Evolutionary conservation across 225 moss, liverwort and hornwort species (phyloP).

Genomic region (Polytrichum commune): DNA sequence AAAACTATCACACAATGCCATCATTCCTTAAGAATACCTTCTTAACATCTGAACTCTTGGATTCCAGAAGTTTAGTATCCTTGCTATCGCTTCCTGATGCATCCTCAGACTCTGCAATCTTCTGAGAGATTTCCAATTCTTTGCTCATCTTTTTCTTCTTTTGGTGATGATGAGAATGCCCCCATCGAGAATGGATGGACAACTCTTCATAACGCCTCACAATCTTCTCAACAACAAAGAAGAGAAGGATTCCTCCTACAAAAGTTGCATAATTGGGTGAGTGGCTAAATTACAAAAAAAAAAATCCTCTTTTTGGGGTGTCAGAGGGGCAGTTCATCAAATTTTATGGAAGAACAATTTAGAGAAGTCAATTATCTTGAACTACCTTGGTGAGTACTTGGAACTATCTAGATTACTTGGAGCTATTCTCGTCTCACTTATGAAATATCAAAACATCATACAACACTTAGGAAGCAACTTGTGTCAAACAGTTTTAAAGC

Average conservation of each 20-base stretch:
- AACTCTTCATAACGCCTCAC: conserved; percentile 79
- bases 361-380: too few relatives aligned
- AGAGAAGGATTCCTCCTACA: conserved; percentile 81
- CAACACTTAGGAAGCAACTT: not conserved
- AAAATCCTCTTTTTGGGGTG: too few relatives aligned
- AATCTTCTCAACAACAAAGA: conserved; percentile 90
- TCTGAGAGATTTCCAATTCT: conserved; percentile 27
- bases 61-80: conserved; percentile 33
- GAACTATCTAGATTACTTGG: too few relatives aligned
- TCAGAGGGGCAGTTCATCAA: too few relatives aligned
- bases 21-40: conserved; percentile 19
- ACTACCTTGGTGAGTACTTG: too few relatives aligned
- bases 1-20: too few relatives aligned
- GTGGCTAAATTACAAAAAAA: too few relatives aligned
- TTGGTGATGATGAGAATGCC: conserved; percentile 64
- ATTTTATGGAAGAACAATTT: too few relatives aligned
- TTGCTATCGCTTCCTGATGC: conserved; percentile 25
- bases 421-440: too few relatives aligned
- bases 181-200: conserved; percentile 29
- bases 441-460: too few relatives aligned
- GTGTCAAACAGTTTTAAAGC: not conserved
- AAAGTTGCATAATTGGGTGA: conserved; percentile 1
- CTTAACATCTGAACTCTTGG: conserved; percentile 33
- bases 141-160: conserved; percentile 25
- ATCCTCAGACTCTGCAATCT: conserved; percentile 21